Conservation (phyloP, 169 alveolate genomes). For the Cryptosporidium bovis region DNA sequence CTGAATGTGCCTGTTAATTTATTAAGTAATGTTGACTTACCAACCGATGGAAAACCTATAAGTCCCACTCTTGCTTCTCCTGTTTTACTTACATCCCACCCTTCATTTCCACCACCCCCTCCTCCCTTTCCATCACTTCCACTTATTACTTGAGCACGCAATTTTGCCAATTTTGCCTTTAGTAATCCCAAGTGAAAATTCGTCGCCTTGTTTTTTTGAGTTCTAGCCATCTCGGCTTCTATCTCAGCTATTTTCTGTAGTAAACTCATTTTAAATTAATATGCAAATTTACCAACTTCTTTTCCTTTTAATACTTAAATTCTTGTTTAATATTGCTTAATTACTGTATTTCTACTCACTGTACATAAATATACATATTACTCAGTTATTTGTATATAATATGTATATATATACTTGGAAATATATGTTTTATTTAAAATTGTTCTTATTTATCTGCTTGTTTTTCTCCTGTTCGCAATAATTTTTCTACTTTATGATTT, state of each 20-base stretch:
- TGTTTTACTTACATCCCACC: slow-evolving; percentile 94
- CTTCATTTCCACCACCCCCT: slow-evolving; percentile 85
- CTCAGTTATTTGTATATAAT: too few species aligned
- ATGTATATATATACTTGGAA: too few species aligned
- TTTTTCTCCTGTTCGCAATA: too few species aligned
- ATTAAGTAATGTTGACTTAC: slow-evolving; percentile 96
- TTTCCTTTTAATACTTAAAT: too few species aligned
- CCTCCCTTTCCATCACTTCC: slow-evolving; percentile 89
- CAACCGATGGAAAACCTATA: slow-evolving; percentile 99
- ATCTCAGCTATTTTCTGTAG: slow-evolving; percentile 94
- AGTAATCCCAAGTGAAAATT: slow-evolving; percentile 96
- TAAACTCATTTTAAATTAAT: slow-evolving; percentile 83
- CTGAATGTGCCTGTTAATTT: slow-evolving; percentile 96
- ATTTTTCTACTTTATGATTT: too few species aligned
- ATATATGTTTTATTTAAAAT: too few species aligned
- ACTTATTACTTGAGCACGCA: slow-evolving; percentile 92
- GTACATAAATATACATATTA: not conserved
- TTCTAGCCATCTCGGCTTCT: slow-evolving; percentile 98
- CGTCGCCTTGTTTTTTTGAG: slow-evolving; percentile 99
- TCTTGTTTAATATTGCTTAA: not conserved
- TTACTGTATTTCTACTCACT: not conserved
- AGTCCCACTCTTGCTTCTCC: slow-evolving; percentile 99
- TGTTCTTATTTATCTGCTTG: too few species aligned
- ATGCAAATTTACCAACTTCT: not conserved
- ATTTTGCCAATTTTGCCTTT: slow-evolving; percentile 96